phyloP scores from a whole-genome alignment of 306 rosid species.

The Crotalaria pallida region DNA sequence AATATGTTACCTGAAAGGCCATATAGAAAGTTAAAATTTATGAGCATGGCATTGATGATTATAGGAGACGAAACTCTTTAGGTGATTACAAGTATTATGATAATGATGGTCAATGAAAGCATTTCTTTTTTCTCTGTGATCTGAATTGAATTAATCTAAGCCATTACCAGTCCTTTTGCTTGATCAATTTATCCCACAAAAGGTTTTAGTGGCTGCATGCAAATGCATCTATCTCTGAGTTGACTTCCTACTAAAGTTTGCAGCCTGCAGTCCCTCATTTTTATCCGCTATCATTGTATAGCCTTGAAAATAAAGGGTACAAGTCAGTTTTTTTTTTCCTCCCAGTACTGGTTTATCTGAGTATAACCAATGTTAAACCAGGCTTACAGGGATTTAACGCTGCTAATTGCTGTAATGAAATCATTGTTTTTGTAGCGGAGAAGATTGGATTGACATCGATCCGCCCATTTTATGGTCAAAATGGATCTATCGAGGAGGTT shows the following conservation, averaged over 20 bases:
- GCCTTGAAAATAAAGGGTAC: not conserved
- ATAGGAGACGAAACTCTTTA: not conserved
- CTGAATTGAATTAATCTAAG: not conserved
- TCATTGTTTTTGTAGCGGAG: constrained; percentile 39
- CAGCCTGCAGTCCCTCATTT: not conserved
- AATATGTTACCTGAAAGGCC: not conserved
- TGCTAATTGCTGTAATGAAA: not conserved
- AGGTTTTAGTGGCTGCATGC: not conserved
- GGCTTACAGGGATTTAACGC: not conserved
- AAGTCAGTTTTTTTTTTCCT: not conserved
- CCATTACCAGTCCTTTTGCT: not conserved
- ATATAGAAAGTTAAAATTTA: not conserved
- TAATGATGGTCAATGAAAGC: not conserved
- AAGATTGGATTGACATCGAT: constrained; percentile 55
- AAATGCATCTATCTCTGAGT: not conserved
- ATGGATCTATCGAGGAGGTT: constrained; percentile 55
- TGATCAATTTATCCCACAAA: not conserved
- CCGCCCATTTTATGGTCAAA: constrained; percentile 56
- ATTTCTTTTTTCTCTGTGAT: not conserved
- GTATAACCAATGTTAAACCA: not conserved
- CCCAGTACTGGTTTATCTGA: not conserved
- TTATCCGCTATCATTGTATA: not conserved
- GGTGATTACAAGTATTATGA: not conserved
- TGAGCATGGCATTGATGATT: not conserved
- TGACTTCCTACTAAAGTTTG: not conserved